Conservation (phyloP, 257 asterid genomes). For the Forsythia suspensa region DNA sequence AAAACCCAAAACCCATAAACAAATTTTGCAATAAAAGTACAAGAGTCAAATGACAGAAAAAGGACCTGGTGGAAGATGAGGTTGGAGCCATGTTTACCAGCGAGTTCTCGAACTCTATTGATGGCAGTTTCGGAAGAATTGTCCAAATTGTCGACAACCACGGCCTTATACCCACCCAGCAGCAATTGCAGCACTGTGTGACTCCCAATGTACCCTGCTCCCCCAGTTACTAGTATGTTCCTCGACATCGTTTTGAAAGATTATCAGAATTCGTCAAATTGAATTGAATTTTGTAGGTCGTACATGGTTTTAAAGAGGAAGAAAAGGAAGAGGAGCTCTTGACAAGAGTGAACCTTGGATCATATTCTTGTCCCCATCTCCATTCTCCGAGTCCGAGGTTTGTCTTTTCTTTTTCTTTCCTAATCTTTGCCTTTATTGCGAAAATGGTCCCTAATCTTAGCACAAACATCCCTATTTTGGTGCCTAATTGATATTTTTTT, state of each 20-base stretch:
- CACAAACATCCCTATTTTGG: too few species aligned
- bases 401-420: too few species aligned
- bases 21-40: not conserved
- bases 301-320: not conserved
- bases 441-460: too few species aligned
- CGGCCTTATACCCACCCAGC: conserved; percentile 67
- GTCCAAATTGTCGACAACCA: conserved; percentile 86
- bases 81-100: conserved; percentile 59
- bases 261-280: not conserved
- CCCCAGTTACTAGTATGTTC: conserved; percentile 52
- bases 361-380: too few species aligned
- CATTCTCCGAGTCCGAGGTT: too few species aligned
- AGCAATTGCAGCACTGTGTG: conserved; percentile 86
- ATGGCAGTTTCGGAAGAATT: conserved; percentile 76
- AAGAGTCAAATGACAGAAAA: not conserved
- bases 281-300: not conserved
- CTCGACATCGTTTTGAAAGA: conserved; percentile 22
- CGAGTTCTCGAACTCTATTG: conserved; percentile 68
- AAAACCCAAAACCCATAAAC: conserved; percentile 17
- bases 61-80: conserved; percentile 74
- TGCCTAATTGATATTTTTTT: too few species aligned
- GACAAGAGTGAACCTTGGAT: too few species aligned
- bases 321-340: not conserved
- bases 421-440: too few species aligned
- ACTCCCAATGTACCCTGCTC: conserved; percentile 68